These are phyloP conservation scores for Pseudocercospora musae DNA, from an alignment of 2,329 filamentous ascomycete genomes.

Conservation along the genomic window DNA sequence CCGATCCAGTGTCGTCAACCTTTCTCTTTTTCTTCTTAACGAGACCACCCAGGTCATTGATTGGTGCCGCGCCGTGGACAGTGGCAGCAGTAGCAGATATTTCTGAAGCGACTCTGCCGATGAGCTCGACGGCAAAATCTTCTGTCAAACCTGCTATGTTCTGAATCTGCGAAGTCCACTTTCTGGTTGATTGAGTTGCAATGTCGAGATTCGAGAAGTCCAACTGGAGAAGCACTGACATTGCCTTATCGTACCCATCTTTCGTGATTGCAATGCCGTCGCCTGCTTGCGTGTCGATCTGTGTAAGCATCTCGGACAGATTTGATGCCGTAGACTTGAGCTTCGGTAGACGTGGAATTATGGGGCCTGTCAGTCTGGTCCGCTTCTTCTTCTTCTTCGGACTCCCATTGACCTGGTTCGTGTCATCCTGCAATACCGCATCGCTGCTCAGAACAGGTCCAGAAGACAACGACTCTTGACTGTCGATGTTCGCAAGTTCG, in stretches of 20 bases:
- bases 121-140: conserved; percentile 24
- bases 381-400: conserved; percentile 24
- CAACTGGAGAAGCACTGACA: conserved; percentile 62
- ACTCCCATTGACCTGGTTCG: conserved; percentile 1
- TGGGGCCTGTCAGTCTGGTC: conserved; percentile 55
- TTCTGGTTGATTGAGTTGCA: conserved; percentile 61
- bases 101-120: conserved; percentile 20
- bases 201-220: conserved; percentile 68
- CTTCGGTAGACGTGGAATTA: conserved; percentile 61
- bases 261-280: conserved; percentile 26
- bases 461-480: conserved; percentile 20
- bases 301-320: conserved; percentile 20
- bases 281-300: conserved; percentile 8
- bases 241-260: conserved; percentile 47
- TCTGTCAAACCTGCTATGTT: conserved; percentile 21
- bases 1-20: conserved; percentile 19
- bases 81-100: not conserved
- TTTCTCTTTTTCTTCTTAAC: conserved; percentile 51
- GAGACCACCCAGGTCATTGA: conserved; percentile 38
- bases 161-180: conserved; percentile 67
- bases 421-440: not conserved
- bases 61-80: conserved; percentile 7
- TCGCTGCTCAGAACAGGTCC: conserved; percentile 7
- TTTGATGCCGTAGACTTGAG: conserved; percentile 31
- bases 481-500: conserved; percentile 7